Evolutionary conservation across 164 flowering plant species (phyloP).

Genomic region (Paratinospora sagittata): DNA sequence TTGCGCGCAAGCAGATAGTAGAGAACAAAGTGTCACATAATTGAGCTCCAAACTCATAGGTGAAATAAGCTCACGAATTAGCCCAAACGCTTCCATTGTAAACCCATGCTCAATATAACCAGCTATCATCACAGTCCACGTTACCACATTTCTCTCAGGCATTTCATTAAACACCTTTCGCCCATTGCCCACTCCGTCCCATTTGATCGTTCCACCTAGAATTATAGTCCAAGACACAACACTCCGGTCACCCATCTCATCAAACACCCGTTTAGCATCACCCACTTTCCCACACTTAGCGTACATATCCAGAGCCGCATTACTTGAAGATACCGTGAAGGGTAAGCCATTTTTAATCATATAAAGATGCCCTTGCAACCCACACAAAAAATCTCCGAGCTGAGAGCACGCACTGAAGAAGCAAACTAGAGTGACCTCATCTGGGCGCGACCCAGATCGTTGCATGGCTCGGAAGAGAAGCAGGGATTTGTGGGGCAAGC

Average conservation of each 20-base stretch:
- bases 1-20: constrained; percentile 46
- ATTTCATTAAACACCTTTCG: constrained; percentile 46
- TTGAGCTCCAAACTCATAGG: constrained; percentile 23
- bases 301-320: constrained; percentile 63
- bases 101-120: constrained; percentile 44
- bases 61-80: constrained; percentile 37
- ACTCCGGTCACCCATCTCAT: constrained; percentile 38
- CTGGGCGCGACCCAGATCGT: constrained; percentile 18
- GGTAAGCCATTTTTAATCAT: constrained; percentile 42
- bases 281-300: constrained; percentile 46
- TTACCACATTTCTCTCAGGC: constrained; percentile 56
- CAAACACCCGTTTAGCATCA: constrained; percentile 40
- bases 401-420: constrained; percentile 37
- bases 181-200: constrained; percentile 41
- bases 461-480: constrained; percentile 38
- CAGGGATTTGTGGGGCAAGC: constrained; percentile 25
- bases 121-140: constrained; percentile 58
- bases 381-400: constrained; percentile 29
- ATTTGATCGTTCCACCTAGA: constrained; percentile 37
- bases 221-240: constrained; percentile 68
- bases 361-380: constrained; percentile 35
- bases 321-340: constrained; percentile 29
- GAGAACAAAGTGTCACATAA: constrained; percentile 45
- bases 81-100: constrained; percentile 28
- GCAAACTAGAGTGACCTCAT: constrained; percentile 48